Percentiles rank a stretch among this genome's conserved stretches.
phyloP scores from a whole-genome alignment of 2,329 filamentous ascomycete genomes.

The Diaporthe sp. region DNA sequence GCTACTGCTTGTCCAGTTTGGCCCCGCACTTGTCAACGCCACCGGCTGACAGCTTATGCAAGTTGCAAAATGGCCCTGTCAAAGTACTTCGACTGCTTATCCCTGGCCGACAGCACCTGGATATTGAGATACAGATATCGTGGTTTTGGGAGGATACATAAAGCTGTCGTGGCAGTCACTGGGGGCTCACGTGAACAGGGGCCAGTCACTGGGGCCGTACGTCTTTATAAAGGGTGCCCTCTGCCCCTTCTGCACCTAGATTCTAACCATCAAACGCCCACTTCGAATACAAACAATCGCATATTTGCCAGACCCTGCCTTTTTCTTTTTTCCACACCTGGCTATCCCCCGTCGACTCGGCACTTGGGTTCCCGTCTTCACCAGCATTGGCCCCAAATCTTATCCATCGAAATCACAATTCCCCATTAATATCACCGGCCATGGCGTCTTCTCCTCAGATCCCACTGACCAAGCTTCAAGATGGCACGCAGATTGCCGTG shows the following conservation, averaged over 20 bases:
- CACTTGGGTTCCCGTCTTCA: fast-evolving
- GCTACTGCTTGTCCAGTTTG: not conserved
- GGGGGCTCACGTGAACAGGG: no score
- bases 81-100: not conserved
- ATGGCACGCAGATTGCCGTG: conserved; percentile 22
- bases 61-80: conserved; percentile 16
- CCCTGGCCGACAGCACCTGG: not conserved
- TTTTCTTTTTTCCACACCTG: no score
- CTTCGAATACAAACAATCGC: no score
- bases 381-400: no score
- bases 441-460: not conserved
- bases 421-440: not conserved
- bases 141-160: not conserved
- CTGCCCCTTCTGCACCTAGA: no score
- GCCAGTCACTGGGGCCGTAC: no score
- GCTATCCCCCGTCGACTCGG: no score
- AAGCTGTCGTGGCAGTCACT: not conserved
- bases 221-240: no score
- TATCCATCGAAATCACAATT: no score
- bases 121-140: not conserved
- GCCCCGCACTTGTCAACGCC: not conserved
- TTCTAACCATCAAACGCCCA: no score
- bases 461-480: not conserved
- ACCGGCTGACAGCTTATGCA: not conserved
- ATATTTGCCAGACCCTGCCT: no score